Conservation (phyloP, 129 eudicot species). For the Arctium minus region DNA sequence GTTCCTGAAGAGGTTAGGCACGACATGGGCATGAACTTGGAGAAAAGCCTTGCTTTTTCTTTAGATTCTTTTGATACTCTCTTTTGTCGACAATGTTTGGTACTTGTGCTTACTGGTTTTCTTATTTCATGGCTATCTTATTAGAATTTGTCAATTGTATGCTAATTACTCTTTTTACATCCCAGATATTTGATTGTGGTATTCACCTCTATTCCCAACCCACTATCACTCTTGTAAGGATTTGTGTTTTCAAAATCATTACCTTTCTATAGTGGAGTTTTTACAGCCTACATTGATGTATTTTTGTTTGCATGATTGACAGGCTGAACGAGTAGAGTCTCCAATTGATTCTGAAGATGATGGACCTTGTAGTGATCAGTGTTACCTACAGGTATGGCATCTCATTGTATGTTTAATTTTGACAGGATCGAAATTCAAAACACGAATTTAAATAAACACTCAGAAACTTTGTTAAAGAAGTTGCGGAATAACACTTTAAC, state of each 20-base stretch:
- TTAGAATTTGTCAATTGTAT: not conserved
- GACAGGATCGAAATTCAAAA: too few species aligned
- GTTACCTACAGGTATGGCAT: slow-evolving; percentile 52
- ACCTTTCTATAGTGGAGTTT: not conserved
- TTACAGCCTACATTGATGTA: not conserved
- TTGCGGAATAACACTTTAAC: too few species aligned
- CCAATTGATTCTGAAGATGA: slow-evolving; percentile 43
- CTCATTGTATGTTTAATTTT: not conserved
- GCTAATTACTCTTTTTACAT: not conserved
- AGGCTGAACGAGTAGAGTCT: slow-evolving; percentile 49
- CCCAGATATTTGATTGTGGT: slow-evolving; percentile 71
- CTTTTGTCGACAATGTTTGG: slow-evolving; percentile 92
- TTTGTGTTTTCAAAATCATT: not conserved
- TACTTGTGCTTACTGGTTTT: slow-evolving; percentile 14
- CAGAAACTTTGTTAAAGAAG: too few species aligned
- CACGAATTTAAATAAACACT: too few species aligned
- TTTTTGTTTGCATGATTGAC: slow-evolving; percentile 16
- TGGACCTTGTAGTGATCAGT: slow-evolving; percentile 63
- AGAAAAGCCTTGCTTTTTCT: slow-evolving; percentile 53
- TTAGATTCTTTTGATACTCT: slow-evolving; percentile 56
- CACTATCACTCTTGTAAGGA: slow-evolving; percentile 55
- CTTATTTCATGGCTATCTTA: not conserved
- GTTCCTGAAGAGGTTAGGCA: slow-evolving; percentile 14
- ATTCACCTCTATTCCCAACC: slow-evolving; percentile 64
- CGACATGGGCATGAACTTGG: slow-evolving; percentile 24